Base-by-base conservation (phyloP, 257 asterid species). In the Ilex aquifolium region DNA sequence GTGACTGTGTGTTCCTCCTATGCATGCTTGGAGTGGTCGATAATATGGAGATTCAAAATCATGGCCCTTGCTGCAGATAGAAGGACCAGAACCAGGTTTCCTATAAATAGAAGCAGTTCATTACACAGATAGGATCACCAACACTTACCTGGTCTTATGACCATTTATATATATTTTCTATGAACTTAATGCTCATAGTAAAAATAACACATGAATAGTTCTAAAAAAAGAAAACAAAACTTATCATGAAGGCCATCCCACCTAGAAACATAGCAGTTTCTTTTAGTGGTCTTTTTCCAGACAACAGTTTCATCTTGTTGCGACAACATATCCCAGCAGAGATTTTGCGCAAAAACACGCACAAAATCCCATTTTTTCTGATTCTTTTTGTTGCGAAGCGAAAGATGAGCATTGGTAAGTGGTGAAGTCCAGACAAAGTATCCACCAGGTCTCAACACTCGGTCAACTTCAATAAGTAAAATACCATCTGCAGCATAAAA, bases 391-490 rank as follows among this genome's bases (percentile, higher is more conserved):
- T 87, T 84, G 70, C 83, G 95, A 52, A 83, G 77, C 57, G 76
- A 79, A 16, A 80, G 88, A 71, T 84, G 97, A 69, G 92, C 77
- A 79, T 82, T 91, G 62, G 80, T 83, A 67, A 84, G 70, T 55
- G 94, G 93, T 67, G 92, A 91, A 53, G 97, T 93, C 99, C 99
- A 93, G 80, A 93, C 99, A 76, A 93, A 93, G 72, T 90, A 93
- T 71, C 99, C 99, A 73, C 99, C 99, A 69, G 99, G 99, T 71
- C 96, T 74, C 76, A 93, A 72, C 72, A 93, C 69, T 57, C 99
- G 87, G 75, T 93, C 95, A 5, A 84, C 99, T 84, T 93, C 99
- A 67, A 79, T 68, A 74, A 93, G 77, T 70, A 58, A 91, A 64
- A 75, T 69, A 60, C 95, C 91, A 77, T 85, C 99, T 93, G 95